These are phyloP conservation scores for Penstemon eatonii DNA, from an alignment of 257 asterid species.

Conservation along the genomic window DNA sequence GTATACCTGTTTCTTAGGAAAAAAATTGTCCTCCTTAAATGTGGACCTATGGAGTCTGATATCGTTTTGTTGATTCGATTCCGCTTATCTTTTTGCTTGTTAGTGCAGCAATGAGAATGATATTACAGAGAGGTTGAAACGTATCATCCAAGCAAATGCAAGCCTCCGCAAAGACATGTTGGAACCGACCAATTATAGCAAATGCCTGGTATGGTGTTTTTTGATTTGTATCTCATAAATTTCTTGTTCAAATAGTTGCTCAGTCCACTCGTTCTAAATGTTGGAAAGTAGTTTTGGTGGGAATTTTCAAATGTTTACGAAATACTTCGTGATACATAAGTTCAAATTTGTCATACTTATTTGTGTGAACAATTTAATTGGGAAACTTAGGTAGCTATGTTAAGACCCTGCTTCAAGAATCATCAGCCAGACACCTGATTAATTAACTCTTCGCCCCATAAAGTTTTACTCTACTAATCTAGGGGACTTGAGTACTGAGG, in stretches of 20 bases:
- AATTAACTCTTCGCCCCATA: not conserved
- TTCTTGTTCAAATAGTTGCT: slow-evolving; percentile 4
- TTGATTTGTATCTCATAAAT: slow-evolving; percentile 14
- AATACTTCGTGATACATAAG: not conserved
- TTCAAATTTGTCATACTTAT: not conserved
- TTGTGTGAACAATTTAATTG: slow-evolving; percentile 1
- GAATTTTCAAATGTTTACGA: not conserved
- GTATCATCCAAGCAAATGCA: slow-evolving; percentile 75
- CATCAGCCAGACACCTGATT: not conserved
- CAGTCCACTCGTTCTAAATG: not conserved
- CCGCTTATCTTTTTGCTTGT: slow-evolving; percentile 16
- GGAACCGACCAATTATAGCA: slow-evolving; percentile 42
- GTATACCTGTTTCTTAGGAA: not conserved
- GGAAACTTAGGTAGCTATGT: not conserved
- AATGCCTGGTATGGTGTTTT: slow-evolving; percentile 46
- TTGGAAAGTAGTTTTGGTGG: not conserved
- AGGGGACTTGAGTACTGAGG: too few species aligned
- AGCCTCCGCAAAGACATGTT: slow-evolving; percentile 55
- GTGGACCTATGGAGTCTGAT: slow-evolving; percentile 3
- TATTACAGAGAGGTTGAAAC: slow-evolving; percentile 69
- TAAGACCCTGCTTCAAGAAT: not conserved
- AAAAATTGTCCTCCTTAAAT: not conserved
- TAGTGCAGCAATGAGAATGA: slow-evolving; percentile 94
- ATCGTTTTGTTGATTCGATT: too few species aligned
- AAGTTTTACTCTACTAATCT: not conserved